Conservation (phyloP, 2,329 filamentous ascomycete species). For the Verticillium zaregamsianum region DNA sequence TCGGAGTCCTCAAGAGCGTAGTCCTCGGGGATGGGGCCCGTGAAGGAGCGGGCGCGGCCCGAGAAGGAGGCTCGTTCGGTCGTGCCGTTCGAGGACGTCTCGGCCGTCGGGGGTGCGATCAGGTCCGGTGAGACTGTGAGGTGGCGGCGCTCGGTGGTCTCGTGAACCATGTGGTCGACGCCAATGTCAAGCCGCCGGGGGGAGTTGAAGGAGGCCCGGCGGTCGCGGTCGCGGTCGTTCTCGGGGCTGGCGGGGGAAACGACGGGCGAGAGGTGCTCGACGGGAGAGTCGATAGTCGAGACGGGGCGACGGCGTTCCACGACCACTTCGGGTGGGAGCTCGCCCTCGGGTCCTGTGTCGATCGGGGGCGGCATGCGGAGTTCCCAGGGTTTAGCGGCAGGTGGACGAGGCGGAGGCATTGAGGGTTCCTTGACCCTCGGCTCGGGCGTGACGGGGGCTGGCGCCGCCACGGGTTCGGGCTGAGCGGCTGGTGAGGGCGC, state of each 20-base stretch:
- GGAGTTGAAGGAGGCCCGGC: not conserved
- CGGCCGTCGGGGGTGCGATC: not conserved
- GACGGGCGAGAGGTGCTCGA: slow-evolving; percentile 3
- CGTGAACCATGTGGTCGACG: slow-evolving; percentile 2
- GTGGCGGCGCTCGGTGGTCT: not conserved
- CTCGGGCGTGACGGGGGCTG: not conserved
- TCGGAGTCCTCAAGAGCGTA: not conserved
- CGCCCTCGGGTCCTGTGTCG: slow-evolving; percentile 1
- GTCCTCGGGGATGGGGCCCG: slow-evolving; percentile 4
- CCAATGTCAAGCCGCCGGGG: slow-evolving; percentile 4
- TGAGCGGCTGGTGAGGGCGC: not conserved
- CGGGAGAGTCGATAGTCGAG: slow-evolving; percentile 8
- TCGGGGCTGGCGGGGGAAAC: slow-evolving; percentile 1
- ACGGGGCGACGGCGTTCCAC: slow-evolving; percentile 8
- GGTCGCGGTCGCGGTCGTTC: not conserved
- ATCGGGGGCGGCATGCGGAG: not conserved
- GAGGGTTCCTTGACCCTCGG: slow-evolving; percentile 1
- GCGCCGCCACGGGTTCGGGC: not conserved
- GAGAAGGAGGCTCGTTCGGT: slow-evolving; percentile 1
- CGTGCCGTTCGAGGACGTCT: not conserved
- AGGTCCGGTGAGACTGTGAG: not conserved
- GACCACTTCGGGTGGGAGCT: not conserved
- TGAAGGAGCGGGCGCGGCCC: not conserved
- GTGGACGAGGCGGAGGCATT: slow-evolving; percentile 8
- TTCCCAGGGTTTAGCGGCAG: slow-evolving; percentile 10